Base-by-base conservation (phyloP, 306 rosid genomes). In the Vachellia collinsii region DNA sequence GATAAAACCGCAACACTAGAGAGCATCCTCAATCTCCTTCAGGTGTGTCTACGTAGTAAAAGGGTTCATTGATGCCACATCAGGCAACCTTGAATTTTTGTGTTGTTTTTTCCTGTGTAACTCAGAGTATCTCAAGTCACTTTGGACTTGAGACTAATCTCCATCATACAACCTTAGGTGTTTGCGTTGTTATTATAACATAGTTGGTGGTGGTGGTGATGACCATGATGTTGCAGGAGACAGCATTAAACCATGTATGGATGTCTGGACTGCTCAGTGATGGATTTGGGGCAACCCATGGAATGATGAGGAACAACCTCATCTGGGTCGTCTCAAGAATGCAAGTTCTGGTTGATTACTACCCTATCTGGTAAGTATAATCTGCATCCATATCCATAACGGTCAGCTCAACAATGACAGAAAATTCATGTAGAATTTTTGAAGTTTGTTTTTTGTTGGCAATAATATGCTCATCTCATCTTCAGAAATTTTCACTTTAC, bases 261-360 rank as follows among this genome's bases (percentile, higher is more conserved):
- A 95, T 93, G 97, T 95, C 97, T 46, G 97, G 97, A 37, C 80
- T 95, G 25, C 92, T 95, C 3, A 43, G 99, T 79, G 91, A 95
- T 80, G 99, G 98, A 29, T 95, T 95, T 90, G 99, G 99, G 9
- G 98, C 99, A 51, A 93, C 98, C 5, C 99, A 90, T 71, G 99
- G 93, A 82, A 95, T 93, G 99, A 87, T 85, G 83, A 93, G 71
- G 83, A 87, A 91, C 72, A 89, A 90, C 81, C 99, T 94, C 80
- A 90, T 94, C 69, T 93, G 99, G 99, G 97, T 94, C 74, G 97
- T 94, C 61, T 89, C 97, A 56, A 92, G 97, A 90, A 93, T 93
- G 97, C 97, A 90, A 71, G 90, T 94, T 87, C 84, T 86, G 56
- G 79, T 93, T 62, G 95, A 92, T 83, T 90, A 84, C 71, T 94